Percentiles rank a stretch among this genome's conserved stretches.
phyloP scores from a whole-genome alignment of 441 rosid species.

The Bocquillonia castaneifolia region DNA sequence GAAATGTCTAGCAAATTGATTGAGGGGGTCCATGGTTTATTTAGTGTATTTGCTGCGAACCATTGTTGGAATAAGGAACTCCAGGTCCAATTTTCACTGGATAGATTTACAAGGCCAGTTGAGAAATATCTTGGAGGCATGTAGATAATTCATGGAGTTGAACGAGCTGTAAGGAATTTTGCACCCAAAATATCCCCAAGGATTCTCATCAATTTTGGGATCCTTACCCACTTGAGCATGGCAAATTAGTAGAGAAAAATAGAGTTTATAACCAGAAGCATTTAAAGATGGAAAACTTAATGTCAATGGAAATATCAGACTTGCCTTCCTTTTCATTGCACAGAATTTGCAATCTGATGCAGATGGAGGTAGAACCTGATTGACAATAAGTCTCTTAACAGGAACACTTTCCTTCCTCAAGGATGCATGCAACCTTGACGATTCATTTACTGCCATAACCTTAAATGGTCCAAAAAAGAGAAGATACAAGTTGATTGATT shows the following conservation, averaged over 20 bases:
- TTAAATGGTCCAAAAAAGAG: constrained; percentile 21
- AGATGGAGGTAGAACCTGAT: constrained; percentile 60
- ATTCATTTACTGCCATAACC: constrained; percentile 75
- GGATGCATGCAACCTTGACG: constrained; percentile 63
- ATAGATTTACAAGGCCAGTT: too few relatives aligned
- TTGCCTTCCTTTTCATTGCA: constrained; percentile 58
- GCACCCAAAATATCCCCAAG: too few relatives aligned
- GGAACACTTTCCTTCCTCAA: constrained; percentile 64
- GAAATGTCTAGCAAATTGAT: not conserved
- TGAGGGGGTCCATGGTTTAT: not conserved
- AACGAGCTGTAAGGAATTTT: too few relatives aligned
- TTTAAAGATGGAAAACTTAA: not conserved
- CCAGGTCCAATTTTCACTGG: too few relatives aligned
- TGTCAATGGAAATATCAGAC: not conserved
- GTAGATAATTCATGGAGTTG: too few relatives aligned
- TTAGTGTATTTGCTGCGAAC: too few relatives aligned
- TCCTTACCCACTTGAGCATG: too few relatives aligned
- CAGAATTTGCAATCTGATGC: constrained; percentile 67
- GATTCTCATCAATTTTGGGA: too few relatives aligned
- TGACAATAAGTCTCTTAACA: constrained; percentile 55
- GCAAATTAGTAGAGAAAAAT: too few relatives aligned
- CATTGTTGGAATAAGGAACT: too few relatives aligned
- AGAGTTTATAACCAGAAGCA: too few relatives aligned
- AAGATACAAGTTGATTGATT: constrained; percentile 6
- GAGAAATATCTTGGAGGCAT: too few relatives aligned